Evolutionary conservation across 176 grass and related monocot species (phyloP), one percentile per base, ranked within the genome.

Genomic region (Musa schizocarpa): DNA sequence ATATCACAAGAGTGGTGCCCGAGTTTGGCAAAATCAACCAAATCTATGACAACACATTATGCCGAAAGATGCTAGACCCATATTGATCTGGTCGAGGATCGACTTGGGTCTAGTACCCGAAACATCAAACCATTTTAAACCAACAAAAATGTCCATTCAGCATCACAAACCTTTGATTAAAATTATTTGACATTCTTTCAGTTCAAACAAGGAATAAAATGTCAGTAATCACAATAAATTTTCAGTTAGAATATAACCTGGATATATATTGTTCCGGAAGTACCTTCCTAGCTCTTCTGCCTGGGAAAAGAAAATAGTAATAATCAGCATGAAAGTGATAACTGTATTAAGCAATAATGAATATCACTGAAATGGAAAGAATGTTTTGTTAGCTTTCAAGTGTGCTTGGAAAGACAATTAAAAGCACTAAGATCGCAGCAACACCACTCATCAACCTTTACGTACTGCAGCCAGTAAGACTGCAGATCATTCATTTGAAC

Each of bases 251-350:
- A 50, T 54, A 66, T 9, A 85, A 97, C 90, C 91, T 87, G 93
- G 93, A 90, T 97, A 97, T 85, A 97, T 97, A 79, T 97, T 88
- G 75, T 97, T 92, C 82, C 90, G 82, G 79, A 92, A 97, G 54
- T 86, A 97, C 75, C 93, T 97, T 90, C 93, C 93, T 79, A 97
- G 69, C 64, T 97, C 90, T 89, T 97, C 93, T 76, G 90, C 90
- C 93, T 97, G 81, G 63, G 50, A 68, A 72, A 26, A 5, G 59
- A 63, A 69, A 68, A 71, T 2, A 54, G 23, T 68, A 81, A 1
- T 13, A 12, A 57, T 65, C 62, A 73, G 9, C 72, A 63, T 22
- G 5, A 53, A 52, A 52, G 10, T 20, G 24, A 26, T 67, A 27
- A 58, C 24, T 24, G 10, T 4, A 66, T 10, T 20, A 66, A 27